Conservation (phyloP, 2,329 filamentous ascomycete species). For the Epichloe gansuensis region DNA sequence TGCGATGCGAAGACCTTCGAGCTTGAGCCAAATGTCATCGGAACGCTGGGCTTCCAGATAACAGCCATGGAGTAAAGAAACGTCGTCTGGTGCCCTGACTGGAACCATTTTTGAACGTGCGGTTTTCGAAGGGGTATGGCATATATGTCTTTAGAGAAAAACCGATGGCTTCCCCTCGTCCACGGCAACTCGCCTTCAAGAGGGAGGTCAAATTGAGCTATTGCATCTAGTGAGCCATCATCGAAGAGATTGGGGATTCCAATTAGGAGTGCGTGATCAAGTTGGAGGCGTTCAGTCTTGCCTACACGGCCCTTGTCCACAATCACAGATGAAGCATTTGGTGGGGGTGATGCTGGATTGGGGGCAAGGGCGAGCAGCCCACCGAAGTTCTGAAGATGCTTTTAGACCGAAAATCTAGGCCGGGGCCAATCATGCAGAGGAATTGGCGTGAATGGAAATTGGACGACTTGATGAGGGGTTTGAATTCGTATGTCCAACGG, state of each 20-base stretch:
- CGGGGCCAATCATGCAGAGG: too few species aligned
- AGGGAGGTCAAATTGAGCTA: background rate
- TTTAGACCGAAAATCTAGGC: too few species aligned
- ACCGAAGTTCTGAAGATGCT: too few species aligned
- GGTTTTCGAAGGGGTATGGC: background rate
- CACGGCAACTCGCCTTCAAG: background rate
- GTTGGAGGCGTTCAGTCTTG: too few species aligned
- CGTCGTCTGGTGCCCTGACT: constrained; percentile 16
- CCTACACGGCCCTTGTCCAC: too few species aligned
- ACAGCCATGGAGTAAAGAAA: constrained; percentile 38
- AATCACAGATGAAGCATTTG: too few species aligned
- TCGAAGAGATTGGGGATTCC: background rate
- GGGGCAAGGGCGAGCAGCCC: too few species aligned
- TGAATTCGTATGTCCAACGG: too few species aligned
- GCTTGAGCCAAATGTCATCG: constrained; percentile 32
- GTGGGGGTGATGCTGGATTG: too few species aligned
- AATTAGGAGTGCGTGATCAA: background rate
- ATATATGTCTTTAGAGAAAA: background rate
- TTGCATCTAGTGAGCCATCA: background rate
- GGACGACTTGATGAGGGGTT: too few species aligned
- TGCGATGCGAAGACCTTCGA: constrained; percentile 36
- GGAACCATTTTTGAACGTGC: constrained; percentile 15
- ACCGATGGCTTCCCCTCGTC: background rate
- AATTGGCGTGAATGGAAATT: too few species aligned
- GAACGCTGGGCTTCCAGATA: constrained; percentile 42